phyloP scores from a whole-genome alignment of 257 asterid genomes.

The Plectranthus barbatus region DNA sequence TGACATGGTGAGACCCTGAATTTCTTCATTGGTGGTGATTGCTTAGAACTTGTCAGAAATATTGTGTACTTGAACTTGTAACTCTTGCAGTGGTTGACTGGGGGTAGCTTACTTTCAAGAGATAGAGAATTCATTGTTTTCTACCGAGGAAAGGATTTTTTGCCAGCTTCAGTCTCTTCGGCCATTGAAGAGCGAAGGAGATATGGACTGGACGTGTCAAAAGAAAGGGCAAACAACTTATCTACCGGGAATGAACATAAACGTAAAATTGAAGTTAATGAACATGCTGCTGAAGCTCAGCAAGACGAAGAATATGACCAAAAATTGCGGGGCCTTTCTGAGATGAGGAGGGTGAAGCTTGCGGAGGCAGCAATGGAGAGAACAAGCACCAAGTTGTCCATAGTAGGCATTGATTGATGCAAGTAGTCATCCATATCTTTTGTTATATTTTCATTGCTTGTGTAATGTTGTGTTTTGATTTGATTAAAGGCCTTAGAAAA shows the following conservation, averaged over 20 bases:
- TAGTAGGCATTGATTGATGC: constrained; percentile 41
- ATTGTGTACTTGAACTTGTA: constrained; percentile 26
- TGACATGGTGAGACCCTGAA: constrained; percentile 9
- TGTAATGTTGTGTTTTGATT: constrained; percentile 15
- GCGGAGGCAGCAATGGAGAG: constrained; percentile 42
- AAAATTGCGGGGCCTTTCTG: constrained; percentile 17
- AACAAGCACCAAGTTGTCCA: constrained; percentile 48
- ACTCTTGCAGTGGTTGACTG: constrained; percentile 80
- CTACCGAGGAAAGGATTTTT: constrained; percentile 94
- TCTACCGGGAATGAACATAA: constrained; percentile 19
- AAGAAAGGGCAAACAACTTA: constrained; percentile 18
- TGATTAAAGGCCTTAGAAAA: constrained; percentile 68
- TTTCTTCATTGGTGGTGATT: constrained; percentile 1
- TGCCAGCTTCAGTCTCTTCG: constrained; percentile 86
- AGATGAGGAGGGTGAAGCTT: constrained; percentile 31
- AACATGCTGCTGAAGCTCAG: constrained; percentile 31
- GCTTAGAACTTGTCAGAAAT: neutral
- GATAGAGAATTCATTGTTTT: constrained; percentile 83
- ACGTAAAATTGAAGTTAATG: constrained; percentile 6
- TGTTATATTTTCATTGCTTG: constrained; percentile 7
- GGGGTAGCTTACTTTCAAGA: constrained; percentile 90
- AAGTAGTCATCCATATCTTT: constrained; percentile 9
- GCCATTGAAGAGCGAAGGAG: constrained; percentile 81
- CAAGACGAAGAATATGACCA: constrained; percentile 16
- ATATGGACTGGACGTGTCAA: constrained; percentile 23